A percentile compares a stretch with the other conserved stretches of the same genome.
Conservation (phyloP, 1,284 basidiomycete genomes). For the Marasmius fiardii region DNA sequence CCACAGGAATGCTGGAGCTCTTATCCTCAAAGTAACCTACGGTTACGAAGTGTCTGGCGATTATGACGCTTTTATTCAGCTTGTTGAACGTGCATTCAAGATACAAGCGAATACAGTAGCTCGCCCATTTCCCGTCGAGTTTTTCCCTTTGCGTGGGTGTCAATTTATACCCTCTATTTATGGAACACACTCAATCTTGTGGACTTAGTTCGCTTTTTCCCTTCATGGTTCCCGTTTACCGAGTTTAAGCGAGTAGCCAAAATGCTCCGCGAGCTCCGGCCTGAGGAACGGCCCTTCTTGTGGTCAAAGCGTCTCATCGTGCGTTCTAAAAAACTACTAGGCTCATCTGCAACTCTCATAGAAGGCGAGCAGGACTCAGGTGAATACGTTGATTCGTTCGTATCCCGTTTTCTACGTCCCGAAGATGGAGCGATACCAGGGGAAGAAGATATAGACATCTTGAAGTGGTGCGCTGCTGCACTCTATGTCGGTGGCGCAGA, state of each 20-base stretch:
- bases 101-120: constrained; percentile 13
- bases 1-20: constrained; percentile 26
- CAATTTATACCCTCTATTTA: neutral
- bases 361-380: constrained; percentile 24
- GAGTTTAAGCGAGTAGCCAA: constrained; percentile 30
- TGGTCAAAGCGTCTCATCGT: constrained; percentile 35
- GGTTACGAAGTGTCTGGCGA: constrained; percentile 31
- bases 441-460: constrained; percentile 26
- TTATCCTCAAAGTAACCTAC: constrained; percentile 37
- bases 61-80: constrained; percentile 30
- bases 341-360: neutral
- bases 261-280: constrained; percentile 13
- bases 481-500: constrained; percentile 44
- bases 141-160: constrained; percentile 9
- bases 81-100: constrained; percentile 24
- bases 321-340: constrained; percentile 1
- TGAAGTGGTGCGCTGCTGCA: constrained; percentile 30
- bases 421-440: constrained; percentile 20
- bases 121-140: constrained; percentile 24
- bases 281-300: constrained; percentile 26
- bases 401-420: constrained; percentile 29
- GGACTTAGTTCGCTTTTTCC: constrained; percentile 35
- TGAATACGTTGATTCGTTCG: constrained; percentile 31
- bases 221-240: constrained; percentile 40
- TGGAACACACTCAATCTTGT: neutral